These are phyloP conservation scores for Grifola frondosa DNA, from an alignment of 1,284 basidiomycete species.

Conservation along the genomic window DNA sequence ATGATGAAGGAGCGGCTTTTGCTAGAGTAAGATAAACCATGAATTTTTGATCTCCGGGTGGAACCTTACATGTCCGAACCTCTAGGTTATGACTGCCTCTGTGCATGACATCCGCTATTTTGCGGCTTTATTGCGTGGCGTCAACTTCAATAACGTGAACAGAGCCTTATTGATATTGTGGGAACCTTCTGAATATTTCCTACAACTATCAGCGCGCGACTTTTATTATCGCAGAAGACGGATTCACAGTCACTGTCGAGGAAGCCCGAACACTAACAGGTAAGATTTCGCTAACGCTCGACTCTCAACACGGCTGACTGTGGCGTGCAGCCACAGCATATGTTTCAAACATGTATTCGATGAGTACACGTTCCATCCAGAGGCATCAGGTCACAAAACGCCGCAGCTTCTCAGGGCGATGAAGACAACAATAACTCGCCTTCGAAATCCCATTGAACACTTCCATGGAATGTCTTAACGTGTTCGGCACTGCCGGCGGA, in stretches of 20 bases:
- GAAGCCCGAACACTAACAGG: conserved; percentile 79
- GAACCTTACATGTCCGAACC: too few species aligned
- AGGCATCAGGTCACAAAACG: conserved; percentile 25
- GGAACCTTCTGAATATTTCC: conserved; percentile 11
- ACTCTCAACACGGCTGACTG: background rate
- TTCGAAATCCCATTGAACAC: conserved; percentile 85
- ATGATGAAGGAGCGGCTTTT: too few species aligned
- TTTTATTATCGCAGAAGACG: conserved; percentile 66
- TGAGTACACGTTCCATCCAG: conserved; percentile 62
- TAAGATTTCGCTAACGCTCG: conserved; percentile 34
- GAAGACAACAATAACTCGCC: conserved; percentile 38
- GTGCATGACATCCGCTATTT: conserved; percentile 80
- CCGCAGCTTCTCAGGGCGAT: conserved; percentile 24
- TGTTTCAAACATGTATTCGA: conserved; percentile 80
- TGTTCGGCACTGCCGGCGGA: conserved; percentile 79
- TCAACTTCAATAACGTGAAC: conserved; percentile 73
- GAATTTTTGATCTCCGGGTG: too few species aligned
- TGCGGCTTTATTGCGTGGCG: conserved; percentile 70
- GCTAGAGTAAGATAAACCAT: too few species aligned
- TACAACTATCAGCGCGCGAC: conserved; percentile 64
- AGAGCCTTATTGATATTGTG: conserved; percentile 6
- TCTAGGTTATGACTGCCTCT: conserved; percentile 73
- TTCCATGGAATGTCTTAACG: conserved; percentile 86
- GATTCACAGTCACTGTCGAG: conserved; percentile 85
- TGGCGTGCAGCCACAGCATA: conserved; percentile 73